Evolutionary conservation across 257 asterid species (phyloP), one percentile per base, ranked within the genome.

Genomic region (Ehretia macrophylla): DNA sequence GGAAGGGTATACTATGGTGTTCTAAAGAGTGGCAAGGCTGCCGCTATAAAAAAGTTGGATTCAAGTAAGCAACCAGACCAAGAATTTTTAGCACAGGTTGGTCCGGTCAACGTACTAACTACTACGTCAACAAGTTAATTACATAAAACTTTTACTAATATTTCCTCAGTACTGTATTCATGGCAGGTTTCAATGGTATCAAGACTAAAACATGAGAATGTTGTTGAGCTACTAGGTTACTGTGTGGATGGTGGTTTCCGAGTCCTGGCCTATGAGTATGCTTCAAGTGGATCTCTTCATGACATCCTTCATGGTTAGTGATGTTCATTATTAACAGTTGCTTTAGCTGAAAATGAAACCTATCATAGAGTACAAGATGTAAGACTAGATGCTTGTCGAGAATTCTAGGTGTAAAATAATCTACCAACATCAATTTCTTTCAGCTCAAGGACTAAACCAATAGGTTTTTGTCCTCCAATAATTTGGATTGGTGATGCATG

Each of bases 31-130:
- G 94, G 84, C 35, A 77, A 71, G 21, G 81, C 85, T 59, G 91
- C 96, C 10, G 96, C 94, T n/a, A 70, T 87, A 40, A 87, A 87
- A 62, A 87, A 85, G 80, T 69, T 87, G 27, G 96, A 87, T 70
- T 72, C 96, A n/a, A 87, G 87, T 83, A 87, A 87, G 78, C 96
- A 85, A 61, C 96, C 91, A 8, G 91, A 83, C 38, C 78, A 64
- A 63, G 96, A 85, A 72, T 83, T 84, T 64, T 59, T 81, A 62
- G 65, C 87, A 32, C 94, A 87, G 87, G 96, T 87, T 47, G 47
- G 47, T 42, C 8, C 8, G 47, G 17, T 22, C 21, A 57, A 16
- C 42, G 5, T 32, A 37, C 11, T 11, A n/a, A n/a, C n/a, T n/a
- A n/a, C 18, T 23, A 21, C 42, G 27, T n/a, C 17, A 0, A 64